Percentiles rank a stretch among this genome's conserved stretches.
phyloP scores from a whole-genome alignment of 2,329 filamentous ascomycete genomes.

The Tolypocladium endophyticum region DNA sequence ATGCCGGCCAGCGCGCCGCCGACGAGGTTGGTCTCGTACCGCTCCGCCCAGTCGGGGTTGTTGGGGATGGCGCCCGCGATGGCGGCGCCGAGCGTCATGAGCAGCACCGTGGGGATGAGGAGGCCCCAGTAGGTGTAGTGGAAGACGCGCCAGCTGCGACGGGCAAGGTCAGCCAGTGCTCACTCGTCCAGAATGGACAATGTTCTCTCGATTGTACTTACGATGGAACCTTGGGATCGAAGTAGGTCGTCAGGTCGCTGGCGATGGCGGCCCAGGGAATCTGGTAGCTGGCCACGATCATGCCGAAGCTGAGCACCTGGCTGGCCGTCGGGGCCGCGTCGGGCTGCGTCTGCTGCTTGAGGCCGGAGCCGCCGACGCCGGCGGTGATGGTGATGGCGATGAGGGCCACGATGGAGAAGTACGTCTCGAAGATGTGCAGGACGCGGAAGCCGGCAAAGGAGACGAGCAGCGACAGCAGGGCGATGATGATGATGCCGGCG shows the following conservation, averaged over 20 bases:
- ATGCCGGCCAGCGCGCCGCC: conserved; percentile 51
- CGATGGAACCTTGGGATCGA: conserved; percentile 43
- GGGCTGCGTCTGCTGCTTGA: conserved; percentile 35
- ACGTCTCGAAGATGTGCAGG: conserved; percentile 48
- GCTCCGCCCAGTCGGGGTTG: conserved; percentile 40
- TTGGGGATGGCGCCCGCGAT: conserved; percentile 49
- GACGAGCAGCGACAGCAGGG: conserved; percentile 44
- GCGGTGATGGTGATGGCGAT: conserved; percentile 43
- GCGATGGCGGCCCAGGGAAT: conserved; percentile 50
- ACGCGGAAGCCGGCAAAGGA: conserved; percentile 51
- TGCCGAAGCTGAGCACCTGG: conserved; percentile 44
- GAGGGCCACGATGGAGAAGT: conserved; percentile 44
- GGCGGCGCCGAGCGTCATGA: conserved; percentile 55
- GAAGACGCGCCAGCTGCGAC: conserved; percentile 32
- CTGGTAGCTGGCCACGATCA: conserved; percentile 53
- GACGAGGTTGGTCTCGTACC: conserved; percentile 40
- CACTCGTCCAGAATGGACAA: background rate
- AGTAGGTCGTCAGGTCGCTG: conserved; percentile 52
- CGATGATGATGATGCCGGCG: conserved; percentile 51
- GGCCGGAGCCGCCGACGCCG: conserved; percentile 39
- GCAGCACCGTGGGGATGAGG: conserved; percentile 40
- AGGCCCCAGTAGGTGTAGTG: conserved; percentile 47
- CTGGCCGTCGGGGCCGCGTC: conserved; percentile 29
- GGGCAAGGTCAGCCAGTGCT: background rate
- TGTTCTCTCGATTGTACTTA: conserved; percentile 17